Conservation (phyloP, 192 early-diverging fungal species). For the Phlyctochytrium bullatum region DNA sequence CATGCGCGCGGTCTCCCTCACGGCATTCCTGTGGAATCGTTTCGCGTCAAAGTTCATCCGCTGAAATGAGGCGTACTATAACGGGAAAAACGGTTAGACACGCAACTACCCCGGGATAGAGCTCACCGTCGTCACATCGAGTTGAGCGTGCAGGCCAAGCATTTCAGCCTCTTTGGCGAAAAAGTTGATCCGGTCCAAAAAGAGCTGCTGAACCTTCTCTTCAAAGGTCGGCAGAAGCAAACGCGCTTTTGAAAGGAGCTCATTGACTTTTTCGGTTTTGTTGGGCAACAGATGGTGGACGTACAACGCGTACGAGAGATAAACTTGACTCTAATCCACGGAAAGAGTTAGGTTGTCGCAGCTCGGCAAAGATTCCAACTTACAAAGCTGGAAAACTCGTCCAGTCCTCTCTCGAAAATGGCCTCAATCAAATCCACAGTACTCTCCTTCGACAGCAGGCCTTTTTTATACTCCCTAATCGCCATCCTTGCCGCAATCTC, state of each 20-base stretch:
- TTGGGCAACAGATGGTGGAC: background rate
- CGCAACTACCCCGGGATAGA: background rate
- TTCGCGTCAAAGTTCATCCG: background rate
- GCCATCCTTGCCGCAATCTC: conserved; percentile 9
- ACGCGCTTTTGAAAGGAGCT: background rate
- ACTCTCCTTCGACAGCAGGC: background rate
- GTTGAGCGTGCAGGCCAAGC: background rate
- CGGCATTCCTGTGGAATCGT: background rate
- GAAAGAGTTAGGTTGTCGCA: background rate
- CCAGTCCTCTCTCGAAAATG: background rate
- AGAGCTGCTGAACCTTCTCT: background rate
- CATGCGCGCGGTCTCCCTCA: background rate
- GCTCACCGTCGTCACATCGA: background rate
- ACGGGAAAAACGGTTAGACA: background rate
- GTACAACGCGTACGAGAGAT: background rate
- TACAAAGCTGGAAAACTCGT: background rate
- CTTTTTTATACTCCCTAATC: background rate
- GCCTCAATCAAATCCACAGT: background rate
- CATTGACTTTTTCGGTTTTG: background rate
- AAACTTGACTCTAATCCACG: background rate
- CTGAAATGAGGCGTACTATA: background rate
- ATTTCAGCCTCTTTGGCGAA: background rate
- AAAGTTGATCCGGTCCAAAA: background rate
- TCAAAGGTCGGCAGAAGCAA: background rate
- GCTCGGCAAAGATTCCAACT: background rate